Base-by-base conservation (phyloP, 2,329 filamentous ascomycete species). In the Triangularia verruculosa region DNA sequence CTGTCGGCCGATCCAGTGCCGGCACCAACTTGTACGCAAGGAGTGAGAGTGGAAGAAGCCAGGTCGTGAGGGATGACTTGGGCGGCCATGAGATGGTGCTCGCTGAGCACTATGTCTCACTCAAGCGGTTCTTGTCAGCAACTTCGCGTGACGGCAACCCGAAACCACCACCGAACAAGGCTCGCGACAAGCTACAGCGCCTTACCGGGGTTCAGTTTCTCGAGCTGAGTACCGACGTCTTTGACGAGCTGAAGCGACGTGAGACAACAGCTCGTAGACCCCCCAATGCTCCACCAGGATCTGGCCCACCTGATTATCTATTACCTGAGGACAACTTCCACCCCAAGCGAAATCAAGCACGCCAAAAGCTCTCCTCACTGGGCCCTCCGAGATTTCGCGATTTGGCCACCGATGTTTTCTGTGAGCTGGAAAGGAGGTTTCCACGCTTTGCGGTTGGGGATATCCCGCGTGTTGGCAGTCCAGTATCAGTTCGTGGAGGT, bases 151-250 rank as follows among this genome's bases (percentile, higher is more conserved):
- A 96, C 75, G 91, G 93, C 70, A 87, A 89, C 73, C 84, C 85
- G 55, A 89, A 89, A 67, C 85, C 87, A 57, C 89, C 89, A 59
- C 89, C 92, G 27, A 97, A 96, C 78, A 90, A 93, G 77, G 95
- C 95, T 62, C 89, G 93, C 72, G 95, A 98, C 78, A 99, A 99
- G 82, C 83, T 98, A 63, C 83, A 97, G 65, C 88, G 94, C 64
- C 84, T 99, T 59, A 97, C 93, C 0, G 83, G 90, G 1, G 92
- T 96, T 27, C 95, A 99, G 76, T 98, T 99, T 76, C 92, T 96
- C 77, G 95, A 99, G 79, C 84, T 99, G 67, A 97, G 93, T 78
- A 98, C 94, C 63, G 95, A 99, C 78, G 94, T 99, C 47, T 98
- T 91, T 78, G 95, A 99, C 77, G 95, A 99, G 78, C 82, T 98